A percentile compares a stretch with the other conserved stretches of the same genome.
Conservation (phyloP, 1,284 basidiomycete species). For the Gomphus bonarii region DNA sequence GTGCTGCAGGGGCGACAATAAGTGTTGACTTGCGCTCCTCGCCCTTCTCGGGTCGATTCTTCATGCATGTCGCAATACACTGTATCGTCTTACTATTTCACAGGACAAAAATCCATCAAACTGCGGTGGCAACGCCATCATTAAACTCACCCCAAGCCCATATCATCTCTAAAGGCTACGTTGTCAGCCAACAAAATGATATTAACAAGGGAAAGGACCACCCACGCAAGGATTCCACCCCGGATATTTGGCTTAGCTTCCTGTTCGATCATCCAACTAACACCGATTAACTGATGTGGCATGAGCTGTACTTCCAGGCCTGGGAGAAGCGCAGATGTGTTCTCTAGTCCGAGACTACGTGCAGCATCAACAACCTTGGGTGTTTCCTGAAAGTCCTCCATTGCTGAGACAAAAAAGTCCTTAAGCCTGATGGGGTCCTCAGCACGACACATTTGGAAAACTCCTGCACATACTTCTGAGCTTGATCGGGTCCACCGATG, state of each 20-base stretch:
- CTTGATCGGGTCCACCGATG: conserved; percentile 36
- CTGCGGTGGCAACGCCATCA: neutral
- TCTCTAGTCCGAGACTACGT: neutral
- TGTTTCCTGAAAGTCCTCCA: conserved; percentile 12
- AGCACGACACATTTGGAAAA: neutral
- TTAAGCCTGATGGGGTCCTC: neutral
- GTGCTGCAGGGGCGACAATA: conserved; percentile 59
- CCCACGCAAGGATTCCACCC: conserved; percentile 25
- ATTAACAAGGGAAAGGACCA: neutral
- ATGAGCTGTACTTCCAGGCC: conserved; percentile 43
- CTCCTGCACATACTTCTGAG: conserved; percentile 24
- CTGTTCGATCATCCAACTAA: conserved; percentile 47
- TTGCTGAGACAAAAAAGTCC: conserved; percentile 8
- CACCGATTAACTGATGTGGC: conserved; percentile 41
- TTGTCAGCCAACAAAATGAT: neutral
- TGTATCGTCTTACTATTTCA: conserved; percentile 19
- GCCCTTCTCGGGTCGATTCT: conserved; percentile 20
- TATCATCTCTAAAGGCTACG: conserved; percentile 16
- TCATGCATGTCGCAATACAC: conserved; percentile 20
- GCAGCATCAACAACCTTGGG: conserved; percentile 15
- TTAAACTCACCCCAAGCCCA: conserved; percentile 17
- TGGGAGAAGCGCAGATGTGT: conserved; percentile 14
- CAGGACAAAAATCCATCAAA: conserved; percentile 10
- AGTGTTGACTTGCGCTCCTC: conserved; percentile 43
- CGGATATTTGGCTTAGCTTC: conserved; percentile 25